Evolutionary conservation across 306 rosid genomes (phyloP).

Genomic region (Rosa chinensis): DNA sequence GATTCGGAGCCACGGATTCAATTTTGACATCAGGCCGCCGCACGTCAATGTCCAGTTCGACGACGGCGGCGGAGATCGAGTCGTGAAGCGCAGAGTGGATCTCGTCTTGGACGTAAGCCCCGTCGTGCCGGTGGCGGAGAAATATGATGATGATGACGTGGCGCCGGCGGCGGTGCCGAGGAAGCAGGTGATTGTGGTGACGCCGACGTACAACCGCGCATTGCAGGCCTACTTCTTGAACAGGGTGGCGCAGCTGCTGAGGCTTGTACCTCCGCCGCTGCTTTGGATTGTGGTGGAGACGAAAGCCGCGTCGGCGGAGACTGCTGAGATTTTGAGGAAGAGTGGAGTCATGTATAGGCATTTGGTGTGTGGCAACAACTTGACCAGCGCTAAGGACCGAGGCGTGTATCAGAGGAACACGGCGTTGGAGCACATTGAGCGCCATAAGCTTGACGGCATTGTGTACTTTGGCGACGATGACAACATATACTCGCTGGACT

Average conservation of each 20-base stretch:
- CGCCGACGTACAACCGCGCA: conserved; percentile 76
- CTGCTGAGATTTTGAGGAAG: conserved; percentile 88
- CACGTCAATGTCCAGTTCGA: conserved; percentile 40
- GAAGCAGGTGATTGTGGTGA: conserved; percentile 83
- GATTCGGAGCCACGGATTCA: conserved; percentile 41
- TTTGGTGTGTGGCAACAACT: conserved; percentile 68
- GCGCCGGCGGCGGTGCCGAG: conserved; percentile 40
- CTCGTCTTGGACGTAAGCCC: conserved; percentile 10
- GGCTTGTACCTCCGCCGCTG: conserved; percentile 77
- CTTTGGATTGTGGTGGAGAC: conserved; percentile 93
- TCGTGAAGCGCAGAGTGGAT: conserved; percentile 12
- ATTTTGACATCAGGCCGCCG: conserved; percentile 64
- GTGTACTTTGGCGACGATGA: conserved; percentile 96
- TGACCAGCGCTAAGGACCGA: conserved; percentile 69
- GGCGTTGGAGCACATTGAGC: conserved; percentile 94
- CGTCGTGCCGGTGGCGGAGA: background rate
- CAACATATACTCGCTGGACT: conserved; percentile 74
- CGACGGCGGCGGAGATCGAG: conserved; percentile 8
- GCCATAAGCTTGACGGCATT: conserved; percentile 79
- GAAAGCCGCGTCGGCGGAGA: conserved; percentile 78
- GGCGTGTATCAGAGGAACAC: conserved; percentile 93
- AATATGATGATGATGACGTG: background rate
- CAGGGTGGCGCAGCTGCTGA: conserved; percentile 71
- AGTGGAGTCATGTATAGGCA: conserved; percentile 93
- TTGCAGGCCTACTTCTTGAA: conserved; percentile 76